Conservation (phyloP, 495 filamentous ascomycete genomes). For the Penicillium egyptiacum region DNA sequence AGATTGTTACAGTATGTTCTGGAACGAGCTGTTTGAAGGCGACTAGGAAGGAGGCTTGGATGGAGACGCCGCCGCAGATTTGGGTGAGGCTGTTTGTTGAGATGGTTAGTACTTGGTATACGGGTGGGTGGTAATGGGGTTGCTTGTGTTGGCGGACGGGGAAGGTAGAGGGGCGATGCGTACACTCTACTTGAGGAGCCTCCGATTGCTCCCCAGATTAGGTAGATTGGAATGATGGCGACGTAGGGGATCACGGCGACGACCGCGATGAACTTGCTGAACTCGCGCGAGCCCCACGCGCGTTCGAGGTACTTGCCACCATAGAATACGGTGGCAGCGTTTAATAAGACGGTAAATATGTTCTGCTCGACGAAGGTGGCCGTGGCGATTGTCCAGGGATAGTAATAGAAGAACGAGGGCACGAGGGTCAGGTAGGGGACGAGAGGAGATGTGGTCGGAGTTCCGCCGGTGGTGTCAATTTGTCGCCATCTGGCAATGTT, state of each 20-base stretch:
- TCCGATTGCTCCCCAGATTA: constrained; percentile 68
- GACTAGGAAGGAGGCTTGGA: constrained; percentile 93
- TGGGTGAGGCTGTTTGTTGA: constrained; percentile 59
- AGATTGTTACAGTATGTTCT: constrained; percentile 94
- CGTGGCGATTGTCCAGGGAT: constrained; percentile 89
- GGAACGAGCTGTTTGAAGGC: constrained; percentile 98
- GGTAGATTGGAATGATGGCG: constrained; percentile 67
- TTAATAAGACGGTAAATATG: constrained; percentile 79
- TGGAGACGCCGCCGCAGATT: constrained; percentile 82
- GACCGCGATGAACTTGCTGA: constrained; percentile 85
- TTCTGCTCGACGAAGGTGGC: constrained; percentile 93
- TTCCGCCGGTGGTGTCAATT: constrained; percentile 61
- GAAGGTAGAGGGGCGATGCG: constrained; percentile 31
- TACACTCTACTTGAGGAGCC: constrained; percentile 69
- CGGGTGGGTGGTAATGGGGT: background rate
- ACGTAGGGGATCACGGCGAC: constrained; percentile 77
- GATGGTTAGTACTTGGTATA: constrained; percentile 31
- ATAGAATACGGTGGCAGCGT: constrained; percentile 81
- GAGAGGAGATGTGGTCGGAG: constrained; percentile 52
- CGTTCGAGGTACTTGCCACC: constrained; percentile 94
- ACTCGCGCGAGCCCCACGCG: constrained; percentile 91
- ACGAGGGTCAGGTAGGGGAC: constrained; percentile 85
- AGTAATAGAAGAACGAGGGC: constrained; percentile 76
- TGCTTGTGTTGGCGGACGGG: background rate
- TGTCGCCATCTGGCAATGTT: constrained; percentile 58